Evolutionary conservation across 2,329 filamentous ascomycete species (phyloP).

Genomic region (Trichoderma gracile): DNA sequence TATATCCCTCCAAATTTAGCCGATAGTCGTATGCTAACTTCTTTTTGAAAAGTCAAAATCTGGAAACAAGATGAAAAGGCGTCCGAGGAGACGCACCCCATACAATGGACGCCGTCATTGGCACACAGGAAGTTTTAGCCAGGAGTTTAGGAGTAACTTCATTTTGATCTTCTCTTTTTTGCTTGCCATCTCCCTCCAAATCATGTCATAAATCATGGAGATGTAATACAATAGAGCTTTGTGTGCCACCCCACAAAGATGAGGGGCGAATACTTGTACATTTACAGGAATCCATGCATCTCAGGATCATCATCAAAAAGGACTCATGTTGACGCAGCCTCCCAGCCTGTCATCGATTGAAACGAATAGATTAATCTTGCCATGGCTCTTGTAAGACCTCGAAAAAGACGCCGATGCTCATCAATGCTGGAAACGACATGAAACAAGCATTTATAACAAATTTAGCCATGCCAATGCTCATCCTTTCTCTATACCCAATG

Average conservation of each 20-base stretch:
- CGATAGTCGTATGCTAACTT: background rate
- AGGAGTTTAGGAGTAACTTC: conserved; percentile 5
- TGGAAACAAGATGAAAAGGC: conserved; percentile 94
- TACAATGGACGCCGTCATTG: conserved; percentile 87
- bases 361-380: background rate
- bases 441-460: background rate
- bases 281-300: background rate
- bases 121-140: conserved; percentile 71
- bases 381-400: background rate
- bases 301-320: no score
- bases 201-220: no score
- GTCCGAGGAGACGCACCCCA: conserved; percentile 84
- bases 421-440: background rate
- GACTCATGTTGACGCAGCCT: no score
- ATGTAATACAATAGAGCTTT: background rate
- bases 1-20: background rate
- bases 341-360: background rate
- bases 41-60: conserved; percentile 69
- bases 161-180: background rate
- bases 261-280: background rate
- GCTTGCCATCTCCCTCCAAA: background rate
- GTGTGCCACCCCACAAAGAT: background rate
- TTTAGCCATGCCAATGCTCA: background rate
- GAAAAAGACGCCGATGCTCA: background rate
- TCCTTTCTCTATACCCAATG: background rate